Evolutionary conservation across 1,139 yeast genomes (phyloP), one percentile per base, ranked within the genome.

Genomic region (Scheffersomyces titani): DNA sequence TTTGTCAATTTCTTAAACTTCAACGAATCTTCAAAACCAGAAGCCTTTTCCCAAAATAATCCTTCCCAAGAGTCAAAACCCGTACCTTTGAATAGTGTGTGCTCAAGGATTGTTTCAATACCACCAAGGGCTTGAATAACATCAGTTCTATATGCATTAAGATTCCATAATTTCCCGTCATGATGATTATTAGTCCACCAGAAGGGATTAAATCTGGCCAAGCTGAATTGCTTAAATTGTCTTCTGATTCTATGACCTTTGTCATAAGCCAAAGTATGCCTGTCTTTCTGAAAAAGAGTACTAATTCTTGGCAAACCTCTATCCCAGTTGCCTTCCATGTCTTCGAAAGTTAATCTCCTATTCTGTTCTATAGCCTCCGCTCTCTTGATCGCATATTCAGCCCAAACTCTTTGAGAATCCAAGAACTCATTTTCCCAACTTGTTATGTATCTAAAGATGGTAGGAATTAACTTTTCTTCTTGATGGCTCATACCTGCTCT

Each of bases 31-130:
- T 96, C 99, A 70, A 93, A 94, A 0, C 99, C 99, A 24, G 97
- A 88, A 0, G 96, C 94, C 67, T 92, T 92, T 68, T 96, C 99
- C 99, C 99, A 96, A 71, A 96, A 96, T 30, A 96, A 77, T 3
- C 99, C 99, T 76, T 96, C 99, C 99, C 99, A 96, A 9, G 96
- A 90, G 65, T 90, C 97, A 70, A 96, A 96, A 0, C 99, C 99
- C 0, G 99, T 96, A 20, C 97, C 99, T 69, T 91, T 91, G 77
- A 94, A 96, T 54, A 96, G 74, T 0, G 99, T 92, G 67, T 96
- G 99, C 67, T 94, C 99, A 61, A 96, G 74, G 69, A 96, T 94
- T 0, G 99, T 92, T 67, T 94, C 98, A 61, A 96, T 90, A 54
- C 99, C 99, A 50, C 99, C 99, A 7, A 96, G 80, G 0, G 98